A percentile compares a stretch with the other conserved stretches of the same genome.
Conservation (phyloP, 2,329 filamentous ascomycete species). For the Phyllosticta citriasiana region DNA sequence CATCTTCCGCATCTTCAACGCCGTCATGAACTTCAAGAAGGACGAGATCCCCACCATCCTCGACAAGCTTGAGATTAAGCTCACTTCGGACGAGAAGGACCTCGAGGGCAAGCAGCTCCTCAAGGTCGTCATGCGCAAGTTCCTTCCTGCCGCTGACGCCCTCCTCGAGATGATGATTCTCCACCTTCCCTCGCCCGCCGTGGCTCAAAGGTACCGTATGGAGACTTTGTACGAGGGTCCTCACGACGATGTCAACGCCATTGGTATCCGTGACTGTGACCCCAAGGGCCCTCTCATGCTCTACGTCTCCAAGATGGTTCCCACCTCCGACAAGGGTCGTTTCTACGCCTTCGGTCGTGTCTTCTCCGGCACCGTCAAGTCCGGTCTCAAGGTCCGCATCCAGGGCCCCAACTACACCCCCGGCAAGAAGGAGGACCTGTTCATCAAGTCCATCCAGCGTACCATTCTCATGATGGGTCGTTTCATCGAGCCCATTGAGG, state of each 20-base stretch:
- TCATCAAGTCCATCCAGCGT: conserved; percentile 99
- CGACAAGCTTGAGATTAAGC: conserved; percentile 92
- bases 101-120: conserved; percentile 96
- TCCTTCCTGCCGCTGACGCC: conserved; percentile 95
- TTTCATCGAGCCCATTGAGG: conserved; percentile 96
- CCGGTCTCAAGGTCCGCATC: conserved; percentile 98
- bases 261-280: conserved; percentile 97
- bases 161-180: conserved; percentile 99
- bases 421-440: conserved; percentile 97
- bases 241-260: conserved; percentile 78
- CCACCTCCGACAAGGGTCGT: conserved; percentile 97
- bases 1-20: conserved; percentile 97
- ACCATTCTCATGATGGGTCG: conserved; percentile 99
- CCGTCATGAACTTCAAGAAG: conserved; percentile 98
- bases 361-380: conserved; percentile 95
- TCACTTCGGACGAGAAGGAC: conserved; percentile 73
- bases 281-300: conserved; percentile 98
- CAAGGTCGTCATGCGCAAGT: conserved; percentile 97
- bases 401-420: conserved; percentile 98
- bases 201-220: conserved; percentile 93
- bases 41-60: conserved; percentile 77
- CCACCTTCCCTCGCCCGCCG: conserved; percentile 91
- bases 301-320: conserved; percentile 99
- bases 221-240: conserved; percentile 99
- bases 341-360: conserved; percentile 99